Evolutionary conservation across 2,329 filamentous ascomycete genomes (phyloP), one percentile per base, ranked within the genome.

Genomic region (Pseudogymnoascus sp.): DNA sequence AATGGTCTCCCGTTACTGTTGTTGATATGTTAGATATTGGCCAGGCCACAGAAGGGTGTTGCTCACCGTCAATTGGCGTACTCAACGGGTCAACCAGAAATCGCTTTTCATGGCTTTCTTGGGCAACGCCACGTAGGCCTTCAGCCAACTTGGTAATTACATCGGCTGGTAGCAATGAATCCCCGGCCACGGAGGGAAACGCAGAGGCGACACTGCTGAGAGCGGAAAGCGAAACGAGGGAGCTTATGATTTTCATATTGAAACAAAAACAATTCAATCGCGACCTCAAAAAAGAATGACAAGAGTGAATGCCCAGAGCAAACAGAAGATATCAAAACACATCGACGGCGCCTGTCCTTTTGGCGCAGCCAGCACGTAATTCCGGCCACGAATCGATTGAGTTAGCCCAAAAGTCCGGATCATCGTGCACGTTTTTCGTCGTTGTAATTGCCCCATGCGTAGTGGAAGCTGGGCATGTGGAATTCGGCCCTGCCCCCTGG

Each of bases 1-100:
- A 64, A 64, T 76, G 71, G 21, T 71, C 64, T 2, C 73, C 74
- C n/a, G 69, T 70, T 31, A 75, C 74, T 75, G 61, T 49, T 38
- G 28, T 33, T 28, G 11, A 55, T 62, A 38, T 38, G 37, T 45
- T 43, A 52, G 62, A 45, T 38, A 62, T 38, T 38, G 41, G 16
- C 38, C 31, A 55, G n/a, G 11, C 28, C n/a, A 16, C 25, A 33
- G 49, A 33, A 21, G 28, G 18, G 9, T 52, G 21, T 55, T 11
- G 16, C 63, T 59, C 12, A 64, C 63, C 63, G 16, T 64, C 61
- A 49, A 64, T 61, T 12, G 63, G 63, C 6, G 23, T 45, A 16
- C 41, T 63, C 31, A 63, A 58, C 5, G 63, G 63, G 52, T 64
- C 63, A 62, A 62, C 31, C 18, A 63, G 31, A 14, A 63, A 23